Evolutionary conservation across 2,329 filamentous ascomycete species (phyloP).

Genomic region (Botrytis pseudocinerea): DNA sequence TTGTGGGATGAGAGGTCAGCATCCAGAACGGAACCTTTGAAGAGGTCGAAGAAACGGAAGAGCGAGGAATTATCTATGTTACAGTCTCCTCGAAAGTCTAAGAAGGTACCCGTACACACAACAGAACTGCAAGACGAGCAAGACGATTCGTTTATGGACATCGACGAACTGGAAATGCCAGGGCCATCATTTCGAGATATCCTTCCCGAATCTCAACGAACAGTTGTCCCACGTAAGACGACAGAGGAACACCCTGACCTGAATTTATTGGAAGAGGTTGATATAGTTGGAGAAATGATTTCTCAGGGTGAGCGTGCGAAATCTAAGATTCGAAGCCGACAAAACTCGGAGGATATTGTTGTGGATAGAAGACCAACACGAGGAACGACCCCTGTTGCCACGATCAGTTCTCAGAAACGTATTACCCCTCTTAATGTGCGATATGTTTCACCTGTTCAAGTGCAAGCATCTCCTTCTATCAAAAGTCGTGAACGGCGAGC

Average conservation of each 20-base stretch:
- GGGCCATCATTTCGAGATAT: constrained; percentile 8
- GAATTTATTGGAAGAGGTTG: background rate
- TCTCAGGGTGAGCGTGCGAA: background rate
- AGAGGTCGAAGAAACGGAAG: constrained; percentile 39
- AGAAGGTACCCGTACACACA: constrained; percentile 16
- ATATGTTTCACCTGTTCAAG: constrained; percentile 28
- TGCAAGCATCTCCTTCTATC: constrained; percentile 33
- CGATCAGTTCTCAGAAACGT: background rate
- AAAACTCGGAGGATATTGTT: constrained; percentile 2
- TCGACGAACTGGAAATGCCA: constrained; percentile 34
- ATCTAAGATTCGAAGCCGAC: background rate
- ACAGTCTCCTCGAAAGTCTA: constrained; percentile 25
- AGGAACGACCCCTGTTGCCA: constrained; percentile 11
- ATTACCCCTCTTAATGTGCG: constrained; percentile 7
- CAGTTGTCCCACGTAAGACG: constrained; percentile 8
- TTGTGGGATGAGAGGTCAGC: constrained; percentile 37
- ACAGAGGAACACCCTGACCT: background rate
- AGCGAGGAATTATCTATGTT: constrained; percentile 37
- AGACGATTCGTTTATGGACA: constrained; percentile 39
- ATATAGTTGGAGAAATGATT: constrained; percentile 11
- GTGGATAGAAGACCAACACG: constrained; percentile 14
- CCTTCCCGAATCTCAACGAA: constrained; percentile 15
- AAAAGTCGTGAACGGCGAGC: constrained; percentile 22
- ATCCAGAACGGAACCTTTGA: constrained; percentile 36
- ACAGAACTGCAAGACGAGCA: constrained; percentile 17